phyloP scores from a whole-genome alignment of 345 rosid species.

The Eucalyptus regnans region DNA sequence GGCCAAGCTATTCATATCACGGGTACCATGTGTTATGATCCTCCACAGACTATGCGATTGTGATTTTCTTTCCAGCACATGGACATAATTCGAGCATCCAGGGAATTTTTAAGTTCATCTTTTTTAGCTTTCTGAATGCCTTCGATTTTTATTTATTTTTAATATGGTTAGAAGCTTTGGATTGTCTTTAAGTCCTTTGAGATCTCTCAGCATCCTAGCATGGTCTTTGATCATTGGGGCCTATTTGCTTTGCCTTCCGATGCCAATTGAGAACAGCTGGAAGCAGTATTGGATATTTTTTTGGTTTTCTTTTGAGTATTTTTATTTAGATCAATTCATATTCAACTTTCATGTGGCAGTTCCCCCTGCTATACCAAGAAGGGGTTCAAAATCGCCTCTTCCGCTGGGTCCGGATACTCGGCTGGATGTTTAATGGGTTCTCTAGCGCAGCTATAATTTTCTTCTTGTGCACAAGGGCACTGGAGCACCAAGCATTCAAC shows the following conservation, averaged over 20 bases:
- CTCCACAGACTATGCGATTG: not conserved
- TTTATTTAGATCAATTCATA: not conserved
- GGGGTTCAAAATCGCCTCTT: conserved; percentile 77
- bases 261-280: not conserved
- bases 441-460: conserved; percentile 46
- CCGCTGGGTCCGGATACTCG: conserved; percentile 60
- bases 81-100: not conserved
- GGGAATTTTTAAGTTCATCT: not conserved
- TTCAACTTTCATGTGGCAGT: conserved; percentile 29
- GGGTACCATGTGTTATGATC: not conserved
- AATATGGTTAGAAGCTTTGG: not conserved
- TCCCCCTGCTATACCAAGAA: conserved; percentile 77
- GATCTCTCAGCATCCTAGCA: not conserved
- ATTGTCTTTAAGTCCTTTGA: not conserved
- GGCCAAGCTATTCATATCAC: not conserved
- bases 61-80: not conserved
- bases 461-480: conserved; percentile 48
- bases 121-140: not conserved
- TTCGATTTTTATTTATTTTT: not conserved
- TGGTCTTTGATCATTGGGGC: not conserved
- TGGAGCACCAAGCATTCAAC: conserved; percentile 67
- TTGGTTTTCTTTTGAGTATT: not conserved
- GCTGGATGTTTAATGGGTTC: conserved; percentile 79
- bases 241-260: not conserved
- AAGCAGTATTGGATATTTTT: not conserved